phyloP scores from a whole-genome alignment of 805 yeast genomes.

The Wickerhamiella lipophila region DNA sequence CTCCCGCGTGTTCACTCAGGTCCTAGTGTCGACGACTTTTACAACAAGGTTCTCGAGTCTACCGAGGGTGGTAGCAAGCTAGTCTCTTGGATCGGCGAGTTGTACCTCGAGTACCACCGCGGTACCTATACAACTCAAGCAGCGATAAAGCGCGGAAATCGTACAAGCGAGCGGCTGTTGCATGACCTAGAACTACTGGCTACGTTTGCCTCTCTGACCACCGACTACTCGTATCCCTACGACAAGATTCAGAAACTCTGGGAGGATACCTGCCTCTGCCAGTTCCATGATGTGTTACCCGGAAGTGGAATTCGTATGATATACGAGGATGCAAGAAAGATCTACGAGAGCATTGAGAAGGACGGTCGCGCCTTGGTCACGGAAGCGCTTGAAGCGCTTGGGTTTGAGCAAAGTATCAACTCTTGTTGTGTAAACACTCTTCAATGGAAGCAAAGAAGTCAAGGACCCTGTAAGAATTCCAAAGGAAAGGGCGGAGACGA shows the following conservation, averaged over 20 bases:
- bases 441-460: conserved; percentile 1
- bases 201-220: conserved; percentile 49
- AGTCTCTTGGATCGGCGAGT: conserved; percentile 87
- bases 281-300: conserved; percentile 96
- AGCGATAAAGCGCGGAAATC: conserved; percentile 64
- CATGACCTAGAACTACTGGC: conserved; percentile 82
- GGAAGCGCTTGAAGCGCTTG: conserved; percentile 38
- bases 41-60: conserved; percentile 45
- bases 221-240: conserved; percentile 57
- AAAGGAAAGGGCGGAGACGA: neutral
- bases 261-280: conserved; percentile 83
- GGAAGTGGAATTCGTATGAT: conserved; percentile 94
- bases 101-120: conserved; percentile 88
- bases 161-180: conserved; percentile 59
- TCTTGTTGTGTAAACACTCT: neutral
- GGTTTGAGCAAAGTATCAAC: conserved; percentile 12
- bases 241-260: conserved; percentile 57
- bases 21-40: conserved; percentile 67
- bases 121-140: conserved; percentile 97
- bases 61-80: conserved; percentile 55
- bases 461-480: neutral
- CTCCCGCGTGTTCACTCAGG: conserved; percentile 78
- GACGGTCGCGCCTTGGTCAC: conserved; percentile 41
- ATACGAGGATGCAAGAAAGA: conserved; percentile 77
- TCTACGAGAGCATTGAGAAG: conserved; percentile 46